Base-by-base conservation (phyloP, 441 rosid genomes). In the Codiaeum variegatum region DNA sequence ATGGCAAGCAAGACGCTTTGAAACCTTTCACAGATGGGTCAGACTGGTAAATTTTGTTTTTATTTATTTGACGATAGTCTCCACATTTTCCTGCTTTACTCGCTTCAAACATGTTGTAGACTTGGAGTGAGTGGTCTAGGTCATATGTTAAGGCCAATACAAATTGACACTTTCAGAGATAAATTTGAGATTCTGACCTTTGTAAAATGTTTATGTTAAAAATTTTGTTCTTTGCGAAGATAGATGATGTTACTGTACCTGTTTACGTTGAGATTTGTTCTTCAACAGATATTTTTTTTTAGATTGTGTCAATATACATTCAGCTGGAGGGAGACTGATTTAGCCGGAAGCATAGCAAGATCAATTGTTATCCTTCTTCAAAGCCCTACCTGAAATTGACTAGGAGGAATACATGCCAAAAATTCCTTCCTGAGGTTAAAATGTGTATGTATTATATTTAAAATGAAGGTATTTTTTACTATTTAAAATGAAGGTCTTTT, bases 21-120 rank as follows among this genome's bases (percentile, higher is more conserved):
- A 89, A 91, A 63, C 80, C 88, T 69, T 95, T 90, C 85, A 96
- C 96, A 0, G 96, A 90, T 80, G 97, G 99, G 74, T 94, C 97
- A 68, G 85, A 85, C 11, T 89, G 84, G 92, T 86, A 77, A 79
- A 78, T 62, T 58, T 56, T 63, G 16, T 54, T 62, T 56, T 32
- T 61, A 23, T 34, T 18, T 42, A 34, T 51, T 7, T 47, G 58
- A 63, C 16, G 36, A 47, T 16, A 31, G 55, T 9, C 47, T 26
- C 18, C n/a, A 12, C 8, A 24, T 15, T 42, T 59, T 66, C 59
- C 23, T 29, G 56, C 40, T 44, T 38, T 28, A 6, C n/a, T 60
- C 28, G 69, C 44, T 52, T 21, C 52, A 44, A 67, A 29, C 60
- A 51, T 18, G 23, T 31, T 70, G 51, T 68, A 52, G 65, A 44